A percentile compares a stretch with the other conserved stretches of the same genome.
Conservation (phyloP, 2,329 filamentous ascomycete genomes). For the Cladosporium austrohemisphaericum region DNA sequence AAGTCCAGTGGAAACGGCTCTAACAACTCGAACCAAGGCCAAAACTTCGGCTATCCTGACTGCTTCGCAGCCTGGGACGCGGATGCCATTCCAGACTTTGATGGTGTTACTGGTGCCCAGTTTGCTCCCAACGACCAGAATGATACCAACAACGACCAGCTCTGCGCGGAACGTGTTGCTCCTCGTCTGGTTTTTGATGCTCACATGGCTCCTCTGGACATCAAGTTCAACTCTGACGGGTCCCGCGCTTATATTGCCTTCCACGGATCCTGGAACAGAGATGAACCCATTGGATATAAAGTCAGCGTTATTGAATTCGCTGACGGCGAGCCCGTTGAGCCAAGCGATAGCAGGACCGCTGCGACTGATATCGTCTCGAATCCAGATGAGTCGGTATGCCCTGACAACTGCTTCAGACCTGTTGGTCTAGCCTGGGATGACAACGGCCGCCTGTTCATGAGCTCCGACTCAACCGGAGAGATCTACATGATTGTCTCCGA, state of each 20-base stretch:
- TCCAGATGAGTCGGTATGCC: constrained; percentile 51
- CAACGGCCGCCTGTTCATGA: constrained; percentile 58
- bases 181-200: constrained; percentile 58
- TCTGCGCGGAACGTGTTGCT: constrained; percentile 40
- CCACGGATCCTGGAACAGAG: constrained; percentile 64
- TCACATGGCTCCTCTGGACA: constrained; percentile 68
- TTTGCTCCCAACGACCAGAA: constrained; percentile 48
- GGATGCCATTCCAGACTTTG: constrained; percentile 45
- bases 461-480: constrained; percentile 62
- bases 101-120: constrained; percentile 44
- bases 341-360: constrained; percentile 43
- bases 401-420: constrained; percentile 58
- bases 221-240: constrained; percentile 61
- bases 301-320: constrained; percentile 46
- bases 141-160: constrained; percentile 45
- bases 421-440: constrained; percentile 54
- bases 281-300: constrained; percentile 49
- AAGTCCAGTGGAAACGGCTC: too few species aligned
- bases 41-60: constrained; percentile 67
- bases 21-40: constrained; percentile 37
- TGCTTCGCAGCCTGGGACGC: constrained; percentile 67
- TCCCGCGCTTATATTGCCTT: constrained; percentile 63
- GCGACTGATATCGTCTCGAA: constrained; percentile 56
- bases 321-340: constrained; percentile 44
- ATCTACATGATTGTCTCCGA: constrained; percentile 50